Evolutionary conservation across 352 stramenopile genomes (phyloP), one percentile per base, ranked within the genome.

Genomic region (Globisporangium nagaii): DNA sequence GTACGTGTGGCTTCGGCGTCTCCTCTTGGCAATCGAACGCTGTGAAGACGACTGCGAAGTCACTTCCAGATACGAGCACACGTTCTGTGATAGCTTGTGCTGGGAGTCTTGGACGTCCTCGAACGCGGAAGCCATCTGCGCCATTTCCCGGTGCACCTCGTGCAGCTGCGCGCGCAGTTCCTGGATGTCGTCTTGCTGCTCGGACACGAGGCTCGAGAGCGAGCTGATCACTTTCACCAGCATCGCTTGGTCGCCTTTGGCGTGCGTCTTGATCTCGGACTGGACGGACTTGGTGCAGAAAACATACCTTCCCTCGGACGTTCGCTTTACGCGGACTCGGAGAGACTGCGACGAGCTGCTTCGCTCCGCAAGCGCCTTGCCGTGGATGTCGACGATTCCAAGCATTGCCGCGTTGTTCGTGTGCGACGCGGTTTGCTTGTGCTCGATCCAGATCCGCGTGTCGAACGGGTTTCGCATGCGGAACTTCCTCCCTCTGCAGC

Each of bases 201-300:
- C 73, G 10, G 63, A 62, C 13, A 84, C 60, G 12, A 84, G 48
- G 28, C 22, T 61, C 15, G 68, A 78, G 54, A 81, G 68, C 12
- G 70, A 65, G 24, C 73, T 66, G 30, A 84, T 66, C 22, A 84
- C 73, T 31, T 66, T 59, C 8, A 61, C 61, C 11, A 64, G 53
- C 13, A 76, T 70, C 20, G 68, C 66, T 20, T 53, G 55, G n/a
- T 73, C 58, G 22, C 67, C 53, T 48, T 51, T 53, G 12, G 42
- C 28, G 25, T 63, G 57, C 12, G 70, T 40, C 11, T 63, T 52
- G 19, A 68, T 66, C 36, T 68, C 62, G 2, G 47, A 46, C 8
- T 67, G 25, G 4, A 73, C 15, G 27, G 68, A 61, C 36, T 62
- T 58, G 44, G 49, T 52, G 20, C 72, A 57, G 24, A 68, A 39